These are phyloP conservation scores for Sclerotinia subarctica DNA, from an alignment of 2,329 filamentous ascomycete genomes.

Conservation along the genomic window DNA sequence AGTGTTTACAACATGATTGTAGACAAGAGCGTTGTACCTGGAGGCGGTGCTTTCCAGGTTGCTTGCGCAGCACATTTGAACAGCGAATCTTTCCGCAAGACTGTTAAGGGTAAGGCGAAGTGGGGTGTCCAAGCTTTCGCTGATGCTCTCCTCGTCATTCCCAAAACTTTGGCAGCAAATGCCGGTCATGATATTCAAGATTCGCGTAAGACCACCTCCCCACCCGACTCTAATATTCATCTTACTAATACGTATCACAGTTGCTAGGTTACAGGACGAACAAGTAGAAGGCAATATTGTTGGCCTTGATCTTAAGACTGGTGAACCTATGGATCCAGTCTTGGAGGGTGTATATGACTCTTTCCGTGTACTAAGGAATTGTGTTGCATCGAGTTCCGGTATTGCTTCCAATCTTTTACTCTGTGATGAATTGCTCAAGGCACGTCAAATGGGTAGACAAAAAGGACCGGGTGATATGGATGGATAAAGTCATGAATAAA, in stretches of 20 bases:
- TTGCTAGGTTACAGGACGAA: slow-evolving; percentile 85
- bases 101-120: slow-evolving; percentile 96
- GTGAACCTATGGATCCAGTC: slow-evolving; percentile 91
- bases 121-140: slow-evolving; percentile 94
- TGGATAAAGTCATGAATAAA: slow-evolving; percentile 37
- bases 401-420: slow-evolving; percentile 94
- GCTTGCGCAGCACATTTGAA: slow-evolving; percentile 84
- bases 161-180: slow-evolving; percentile 95
- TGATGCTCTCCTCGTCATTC: slow-evolving; percentile 90
- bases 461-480: slow-evolving; percentile 64
- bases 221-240: neutral
- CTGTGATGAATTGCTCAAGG: slow-evolving; percentile 96
- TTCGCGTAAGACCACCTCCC: slow-evolving; percentile 61
- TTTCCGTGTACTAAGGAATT: slow-evolving; percentile 91
- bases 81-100: slow-evolving; percentile 81
- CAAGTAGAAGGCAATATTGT: slow-evolving; percentile 78
- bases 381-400: slow-evolving; percentile 86
- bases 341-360: slow-evolving; percentile 93
- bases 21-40: slow-evolving; percentile 92
- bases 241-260: slow-evolving; percentile 44
- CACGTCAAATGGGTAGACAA: slow-evolving; percentile 82
- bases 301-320: slow-evolving; percentile 80
- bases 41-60: slow-evolving; percentile 92
- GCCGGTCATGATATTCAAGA: slow-evolving; percentile 97
- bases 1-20: slow-evolving; percentile 99